Percentiles rank a stretch among this genome's conserved stretches.
phyloP scores from a whole-genome alignment of 257 asterid species.

The Petrea volubilis region DNA sequence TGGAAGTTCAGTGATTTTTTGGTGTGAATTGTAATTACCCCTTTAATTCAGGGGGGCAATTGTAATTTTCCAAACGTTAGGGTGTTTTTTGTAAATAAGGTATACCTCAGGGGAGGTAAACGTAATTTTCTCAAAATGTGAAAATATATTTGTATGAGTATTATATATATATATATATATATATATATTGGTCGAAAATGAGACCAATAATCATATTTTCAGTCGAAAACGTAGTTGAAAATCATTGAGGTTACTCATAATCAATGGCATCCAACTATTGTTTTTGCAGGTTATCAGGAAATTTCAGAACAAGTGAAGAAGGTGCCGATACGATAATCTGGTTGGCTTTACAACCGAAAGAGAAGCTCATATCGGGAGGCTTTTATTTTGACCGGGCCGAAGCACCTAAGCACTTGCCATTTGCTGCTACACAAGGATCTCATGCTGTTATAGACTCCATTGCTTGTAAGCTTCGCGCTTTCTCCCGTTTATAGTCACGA shows the following conservation, averaged over 20 bases:
- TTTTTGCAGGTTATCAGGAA: constrained; percentile 63
- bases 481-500: constrained; percentile 33
- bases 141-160: no score
- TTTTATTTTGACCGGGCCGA: constrained; percentile 81
- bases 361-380: constrained; percentile 65
- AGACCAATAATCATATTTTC: no score
- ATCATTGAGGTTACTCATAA: background rate
- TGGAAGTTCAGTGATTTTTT: no score
- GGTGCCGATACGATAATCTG: constrained; percentile 87
- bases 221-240: no score
- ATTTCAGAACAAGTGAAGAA: constrained; percentile 81
- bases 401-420: constrained; percentile 77
- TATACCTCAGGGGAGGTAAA: no score
- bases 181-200: no score
- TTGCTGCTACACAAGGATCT: constrained; percentile 66
- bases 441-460: constrained; percentile 65
- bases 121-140: no score
- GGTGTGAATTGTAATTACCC: no score
- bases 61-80: no score
- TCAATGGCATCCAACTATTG: background rate
- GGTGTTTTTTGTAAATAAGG: no score
- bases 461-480: constrained; percentile 39
- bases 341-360: constrained; percentile 86
- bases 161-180: no score
- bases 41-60: no score